phyloP scores from a whole-genome alignment of 176 grass and related monocot species.

The Thinopyrum elongatum region DNA sequence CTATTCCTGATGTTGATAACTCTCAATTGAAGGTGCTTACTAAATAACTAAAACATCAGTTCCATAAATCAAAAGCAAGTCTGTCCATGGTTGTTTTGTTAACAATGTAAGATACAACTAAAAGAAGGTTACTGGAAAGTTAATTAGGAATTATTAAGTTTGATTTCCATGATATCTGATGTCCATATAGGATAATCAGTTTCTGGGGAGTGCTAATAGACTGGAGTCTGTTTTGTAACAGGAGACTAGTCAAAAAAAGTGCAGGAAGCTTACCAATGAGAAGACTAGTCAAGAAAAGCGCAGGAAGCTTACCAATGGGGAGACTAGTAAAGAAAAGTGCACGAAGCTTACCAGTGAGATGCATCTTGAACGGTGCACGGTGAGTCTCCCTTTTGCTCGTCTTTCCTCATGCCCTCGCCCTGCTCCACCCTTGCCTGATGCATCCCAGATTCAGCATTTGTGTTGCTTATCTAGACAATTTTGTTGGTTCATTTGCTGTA shows the following conservation, averaged over 20 bases:
- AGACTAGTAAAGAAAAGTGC: neutral
- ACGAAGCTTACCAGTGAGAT: neutral
- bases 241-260: neutral
- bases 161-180: neutral
- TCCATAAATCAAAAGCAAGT: too few species aligned
- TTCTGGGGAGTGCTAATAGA: neutral
- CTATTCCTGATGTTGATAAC: too few species aligned
- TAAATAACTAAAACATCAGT: too few species aligned
- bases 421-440: neutral
- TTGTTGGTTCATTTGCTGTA: neutral
- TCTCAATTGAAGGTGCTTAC: too few species aligned
- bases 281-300: neutral
- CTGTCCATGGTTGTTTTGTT: neutral
- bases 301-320: too few species aligned
- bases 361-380: neutral
- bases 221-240: neutral
- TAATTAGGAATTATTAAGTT: neutral
- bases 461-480: neutral
- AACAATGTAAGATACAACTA: constrained; percentile 5
- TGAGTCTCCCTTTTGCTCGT: neutral
- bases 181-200: neutral
- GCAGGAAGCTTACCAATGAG: neutral
- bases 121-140: neutral
- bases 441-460: neutral
- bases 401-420: neutral